Conservation (phyloP, 1,139 yeast species). For the Taphrina communis region DNA sequence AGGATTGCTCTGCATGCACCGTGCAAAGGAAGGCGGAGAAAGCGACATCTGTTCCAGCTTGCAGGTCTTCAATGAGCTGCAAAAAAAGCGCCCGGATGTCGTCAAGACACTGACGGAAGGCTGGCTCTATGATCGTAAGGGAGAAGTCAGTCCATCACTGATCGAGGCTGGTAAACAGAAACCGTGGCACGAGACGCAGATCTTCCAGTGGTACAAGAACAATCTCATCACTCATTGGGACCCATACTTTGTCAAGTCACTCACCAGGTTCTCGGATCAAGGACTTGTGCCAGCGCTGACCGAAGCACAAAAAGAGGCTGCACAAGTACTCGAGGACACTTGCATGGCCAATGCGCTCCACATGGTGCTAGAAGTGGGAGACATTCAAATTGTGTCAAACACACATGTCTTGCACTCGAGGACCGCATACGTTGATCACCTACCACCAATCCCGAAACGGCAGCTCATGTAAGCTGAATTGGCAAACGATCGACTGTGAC, state of each 20-base stretch:
- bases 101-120: constrained; percentile 27
- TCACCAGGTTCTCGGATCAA: constrained; percentile 24
- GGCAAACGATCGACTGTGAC: not conserved
- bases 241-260: constrained; percentile 37
- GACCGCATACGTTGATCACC: constrained; percentile 28
- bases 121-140: constrained; percentile 38
- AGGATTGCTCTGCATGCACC: constrained; percentile 32
- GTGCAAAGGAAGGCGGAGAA: constrained; percentile 35
- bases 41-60: constrained; percentile 24
- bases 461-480: constrained; percentile 10
- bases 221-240: constrained; percentile 35
- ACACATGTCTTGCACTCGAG: constrained; percentile 31
- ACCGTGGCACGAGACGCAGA: constrained; percentile 24
- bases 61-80: constrained; percentile 31
- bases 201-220: constrained; percentile 24
- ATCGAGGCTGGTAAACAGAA: constrained; percentile 15
- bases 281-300: constrained; percentile 32
- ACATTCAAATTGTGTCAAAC: constrained; percentile 30
- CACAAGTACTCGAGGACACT: constrained; percentile 33
- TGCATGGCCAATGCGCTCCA: constrained; percentile 26
- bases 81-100: constrained; percentile 33
- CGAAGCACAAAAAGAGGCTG: constrained; percentile 30
- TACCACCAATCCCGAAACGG: constrained; percentile 19
- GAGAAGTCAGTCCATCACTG: constrained; percentile 23
- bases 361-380: constrained; percentile 35